Evolutionary conservation across 306 rosid genomes (phyloP), one percentile per base, ranked within the genome.

Genomic region (Lathyrus sativus): DNA sequence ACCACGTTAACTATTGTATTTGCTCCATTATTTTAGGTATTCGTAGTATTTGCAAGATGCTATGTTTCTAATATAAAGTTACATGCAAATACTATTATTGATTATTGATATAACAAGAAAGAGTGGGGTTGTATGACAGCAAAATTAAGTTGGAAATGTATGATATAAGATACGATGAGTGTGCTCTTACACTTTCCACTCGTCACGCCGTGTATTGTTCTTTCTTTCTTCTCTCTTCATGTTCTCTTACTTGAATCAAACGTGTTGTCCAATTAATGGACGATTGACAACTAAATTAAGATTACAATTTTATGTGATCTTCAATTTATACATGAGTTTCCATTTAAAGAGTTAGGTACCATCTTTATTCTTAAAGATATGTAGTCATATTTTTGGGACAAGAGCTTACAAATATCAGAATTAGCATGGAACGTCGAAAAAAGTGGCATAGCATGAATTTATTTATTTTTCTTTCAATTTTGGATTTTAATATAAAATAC

Each of bases 141-240:
- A 58, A 75, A 67, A 46, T 14, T 6, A 62, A 14, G 79, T 28
- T 75, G 74, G 56, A 67, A 75, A 48, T 24, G 42, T 24, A 17
- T 37, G 29, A 15, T 7, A 35, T 31, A 28, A 66, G 67, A 74
- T 55, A 46, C 61, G 3, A 17, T 48, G 4, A 5, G 18, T 56
- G 26, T 57, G 13, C 19, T 71, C 15, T 58, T 71, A 4, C 73
- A 56, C 14, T 41, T 53, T 59, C 74, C 79, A 19, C 55, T 33
- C 13, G 12, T 56, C 55, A 22, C 17, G 69, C 58, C 77, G 33
- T 71, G 63, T 64, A 42, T 19, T 38, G 28, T 71, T 54, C 60
- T 9, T 45, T 43, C 26, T 43, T 6, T 7, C 5, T 43, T 8
- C 38, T 11, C 17, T 10, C 26, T 9, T 18, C 48, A 57, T 62